These are phyloP conservation scores for Debaryomyces sp. DNA, from an alignment of 1,139 yeast species.

Conservation along the genomic window DNA sequence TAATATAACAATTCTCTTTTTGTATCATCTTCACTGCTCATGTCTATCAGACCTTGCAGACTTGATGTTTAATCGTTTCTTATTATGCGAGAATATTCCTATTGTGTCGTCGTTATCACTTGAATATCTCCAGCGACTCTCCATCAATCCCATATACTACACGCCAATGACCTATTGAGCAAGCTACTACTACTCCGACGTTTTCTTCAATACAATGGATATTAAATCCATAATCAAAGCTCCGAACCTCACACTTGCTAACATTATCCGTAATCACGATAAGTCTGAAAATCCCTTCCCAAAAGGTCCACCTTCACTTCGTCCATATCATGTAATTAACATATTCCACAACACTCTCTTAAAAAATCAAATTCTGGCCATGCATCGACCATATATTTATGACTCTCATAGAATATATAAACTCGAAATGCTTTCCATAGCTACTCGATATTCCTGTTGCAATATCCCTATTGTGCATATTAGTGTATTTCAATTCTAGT, in stretches of 20 bases:
- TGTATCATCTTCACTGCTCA: neutral
- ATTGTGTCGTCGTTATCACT: neutral
- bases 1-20: neutral
- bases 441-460: neutral
- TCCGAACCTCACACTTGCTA: neutral
- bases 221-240: neutral
- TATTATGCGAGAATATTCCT: neutral
- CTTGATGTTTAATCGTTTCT: neutral
- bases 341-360: too few relatives aligned
- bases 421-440: neutral
- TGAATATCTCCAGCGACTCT: neutral
- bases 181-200: neutral
- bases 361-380: neutral
- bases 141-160: neutral
- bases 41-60: neutral
- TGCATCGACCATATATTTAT: neutral
- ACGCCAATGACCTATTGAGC: neutral
- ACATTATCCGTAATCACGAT: neutral
- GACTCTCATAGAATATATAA: neutral
- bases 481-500: neutral
- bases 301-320: neutral
- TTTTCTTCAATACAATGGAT: neutral
- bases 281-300: neutral
- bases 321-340: neutral
- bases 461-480: neutral